Evolutionary conservation across 331 rosid genomes (phyloP).

Genomic region (Acacia pycnantha): DNA sequence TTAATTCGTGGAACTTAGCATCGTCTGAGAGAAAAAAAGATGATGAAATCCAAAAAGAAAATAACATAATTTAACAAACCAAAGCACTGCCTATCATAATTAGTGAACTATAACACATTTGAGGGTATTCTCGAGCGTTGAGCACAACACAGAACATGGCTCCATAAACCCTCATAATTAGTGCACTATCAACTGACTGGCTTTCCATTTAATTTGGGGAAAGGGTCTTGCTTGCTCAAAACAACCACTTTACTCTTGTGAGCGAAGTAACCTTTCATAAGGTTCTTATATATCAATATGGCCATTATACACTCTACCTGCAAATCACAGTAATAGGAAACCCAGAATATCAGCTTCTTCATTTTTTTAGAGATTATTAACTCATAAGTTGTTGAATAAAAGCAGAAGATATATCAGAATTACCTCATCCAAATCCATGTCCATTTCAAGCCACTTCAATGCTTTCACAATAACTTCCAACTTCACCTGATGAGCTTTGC

Average conservation of each 20-base stretch:
- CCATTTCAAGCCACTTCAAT: slow-evolving; percentile 88
- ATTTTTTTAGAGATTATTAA: neutral
- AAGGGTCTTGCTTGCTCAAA: slow-evolving; percentile 95
- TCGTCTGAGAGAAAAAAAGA: neutral
- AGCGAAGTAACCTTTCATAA: slow-evolving; percentile 90
- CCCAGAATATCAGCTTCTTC: slow-evolving; percentile 2
- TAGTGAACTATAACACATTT: slow-evolving; percentile 8
- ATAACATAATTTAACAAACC: slow-evolving; percentile 1
- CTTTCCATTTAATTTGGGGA: slow-evolving; percentile 86
- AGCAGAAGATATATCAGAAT: slow-evolving; percentile 6
- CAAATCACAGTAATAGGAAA: slow-evolving; percentile 33
- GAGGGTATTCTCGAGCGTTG: neutral
- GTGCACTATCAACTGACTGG: slow-evolving; percentile 74
- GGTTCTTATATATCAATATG: slow-evolving; percentile 79
- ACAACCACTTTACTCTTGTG: slow-evolving; percentile 97
- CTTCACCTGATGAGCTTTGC: slow-evolving; percentile 92
- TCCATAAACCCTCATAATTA: neutral
- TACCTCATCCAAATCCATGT: slow-evolving; percentile 96
- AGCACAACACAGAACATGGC: neutral
- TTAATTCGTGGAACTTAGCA: slow-evolving; percentile 14
- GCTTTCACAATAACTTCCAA: slow-evolving; percentile 90
- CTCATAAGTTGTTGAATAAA: neutral
- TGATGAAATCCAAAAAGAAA: neutral
- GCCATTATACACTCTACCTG: slow-evolving; percentile 98
- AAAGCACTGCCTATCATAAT: neutral